phyloP scores from a whole-genome alignment of 768 basidiomycete species.

The Tulasnella sp. region DNA sequence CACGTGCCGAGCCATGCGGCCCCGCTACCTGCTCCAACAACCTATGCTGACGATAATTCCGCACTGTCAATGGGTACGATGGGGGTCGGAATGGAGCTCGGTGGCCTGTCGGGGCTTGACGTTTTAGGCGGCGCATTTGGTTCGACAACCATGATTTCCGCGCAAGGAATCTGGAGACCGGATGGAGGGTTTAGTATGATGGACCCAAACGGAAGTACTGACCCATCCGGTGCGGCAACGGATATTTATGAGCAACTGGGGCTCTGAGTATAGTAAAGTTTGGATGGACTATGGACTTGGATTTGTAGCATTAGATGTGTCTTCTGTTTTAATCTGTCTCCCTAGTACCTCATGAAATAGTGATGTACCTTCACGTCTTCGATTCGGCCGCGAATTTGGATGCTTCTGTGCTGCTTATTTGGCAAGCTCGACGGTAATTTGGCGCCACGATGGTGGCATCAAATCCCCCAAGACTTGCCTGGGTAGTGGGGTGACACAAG shows the following conservation, averaged over 20 bases:
- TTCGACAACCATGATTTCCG: slow-evolving; percentile 14
- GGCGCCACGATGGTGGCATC: too few relatives aligned
- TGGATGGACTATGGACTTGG: not conserved
- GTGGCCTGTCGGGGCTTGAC: not conserved
- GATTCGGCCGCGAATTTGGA: too few relatives aligned
- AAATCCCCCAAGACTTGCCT: too few relatives aligned
- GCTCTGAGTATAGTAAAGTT: slow-evolving; percentile 4
- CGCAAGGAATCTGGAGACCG: slow-evolving; percentile 26
- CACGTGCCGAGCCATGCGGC: slow-evolving; percentile 10
- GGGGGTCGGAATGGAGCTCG: slow-evolving; percentile 20
- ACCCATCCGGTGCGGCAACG: not conserved
- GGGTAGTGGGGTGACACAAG: too few relatives aligned
- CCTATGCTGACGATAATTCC: not conserved
- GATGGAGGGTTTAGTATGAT: not conserved
- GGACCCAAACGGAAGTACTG: not conserved
- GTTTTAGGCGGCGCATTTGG: not conserved
- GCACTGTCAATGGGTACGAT: not conserved
- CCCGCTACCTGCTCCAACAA: not conserved
- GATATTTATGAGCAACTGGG: slow-evolving; percentile 28
- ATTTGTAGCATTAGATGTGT: not conserved
- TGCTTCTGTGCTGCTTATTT: too few relatives aligned
- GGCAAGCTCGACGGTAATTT: too few relatives aligned
- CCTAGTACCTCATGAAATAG: not conserved
- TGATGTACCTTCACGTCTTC: not conserved
- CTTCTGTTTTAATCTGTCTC: not conserved